phyloP scores from a whole-genome alignment of 305 asterid genomes.

The Nicotiana rustica region DNA sequence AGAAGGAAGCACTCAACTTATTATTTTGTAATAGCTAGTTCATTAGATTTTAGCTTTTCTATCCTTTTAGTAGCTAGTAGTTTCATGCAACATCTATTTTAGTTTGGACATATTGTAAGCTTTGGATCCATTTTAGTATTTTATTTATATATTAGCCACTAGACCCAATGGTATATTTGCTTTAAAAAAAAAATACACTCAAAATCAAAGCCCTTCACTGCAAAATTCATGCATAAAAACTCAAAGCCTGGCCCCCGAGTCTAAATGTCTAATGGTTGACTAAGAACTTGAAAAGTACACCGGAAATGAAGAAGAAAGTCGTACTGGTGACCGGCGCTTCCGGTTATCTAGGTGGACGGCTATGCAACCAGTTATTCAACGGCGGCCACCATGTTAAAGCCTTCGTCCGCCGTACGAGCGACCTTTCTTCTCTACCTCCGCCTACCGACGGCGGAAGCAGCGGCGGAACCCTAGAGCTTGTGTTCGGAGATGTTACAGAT shows the following conservation, averaged over 20 bases:
- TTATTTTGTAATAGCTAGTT: too few species aligned
- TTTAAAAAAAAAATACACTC: not conserved
- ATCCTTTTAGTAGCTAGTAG: too few species aligned
- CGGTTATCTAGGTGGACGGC: conserved; percentile 91
- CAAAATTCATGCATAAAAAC: too few species aligned
- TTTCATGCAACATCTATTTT: too few species aligned
- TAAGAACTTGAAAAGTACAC: not conserved
- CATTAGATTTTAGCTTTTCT: too few species aligned
- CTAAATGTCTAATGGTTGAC: not conserved
- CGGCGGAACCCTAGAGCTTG: conserved; percentile 64
- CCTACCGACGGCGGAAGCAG: conserved; percentile 47
- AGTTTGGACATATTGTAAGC: too few species aligned
- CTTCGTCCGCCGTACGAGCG: conserved; percentile 88
- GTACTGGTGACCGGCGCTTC: conserved; percentile 93
- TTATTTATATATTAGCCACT: too few species aligned
- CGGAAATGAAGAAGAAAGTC: conserved; percentile 52
- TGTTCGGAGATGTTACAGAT: conserved; percentile 86
- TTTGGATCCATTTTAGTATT: too few species aligned
- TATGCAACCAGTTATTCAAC: conserved; percentile 71
- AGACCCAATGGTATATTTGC: too few species aligned
- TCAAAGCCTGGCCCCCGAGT: not conserved
- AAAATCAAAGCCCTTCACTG: not conserved
- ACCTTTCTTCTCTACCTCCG: conserved; percentile 65
- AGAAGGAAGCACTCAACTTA: too few species aligned
- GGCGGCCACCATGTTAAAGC: conserved; percentile 82